phyloP scores from a whole-genome alignment of 1,284 basidiomycete species.

The Cryptococcus amylolentus region DNA sequence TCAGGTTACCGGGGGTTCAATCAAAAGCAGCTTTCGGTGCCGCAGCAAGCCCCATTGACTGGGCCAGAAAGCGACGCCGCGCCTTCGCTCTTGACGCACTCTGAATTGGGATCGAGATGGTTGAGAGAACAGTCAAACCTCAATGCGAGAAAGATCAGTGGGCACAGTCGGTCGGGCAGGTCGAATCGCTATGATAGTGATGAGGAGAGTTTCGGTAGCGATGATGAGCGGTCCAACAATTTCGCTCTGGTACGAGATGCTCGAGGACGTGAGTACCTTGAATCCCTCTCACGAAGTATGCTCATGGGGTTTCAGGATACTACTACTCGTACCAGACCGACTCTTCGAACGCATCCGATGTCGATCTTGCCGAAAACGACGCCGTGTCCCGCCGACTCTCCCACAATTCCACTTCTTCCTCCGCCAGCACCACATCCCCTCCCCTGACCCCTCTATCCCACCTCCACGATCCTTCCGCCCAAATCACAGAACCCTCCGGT shows the following conservation, averaged over 20 bases:
- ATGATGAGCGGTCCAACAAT: constrained; percentile 40
- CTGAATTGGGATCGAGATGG: constrained; percentile 71
- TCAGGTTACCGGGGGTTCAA: not conserved
- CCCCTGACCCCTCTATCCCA: constrained; percentile 12
- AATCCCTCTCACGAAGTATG: too few species aligned
- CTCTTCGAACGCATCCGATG: constrained; percentile 27
- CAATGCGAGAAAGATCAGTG: constrained; percentile 27
- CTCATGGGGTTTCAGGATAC: constrained; percentile 28
- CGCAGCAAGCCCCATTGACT: constrained; percentile 11
- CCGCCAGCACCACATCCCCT: constrained; percentile 26
- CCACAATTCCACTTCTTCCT: not conserved
- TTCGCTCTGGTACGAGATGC: constrained; percentile 43
- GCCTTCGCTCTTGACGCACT: constrained; percentile 35
- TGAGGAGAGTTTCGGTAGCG: constrained; percentile 37
- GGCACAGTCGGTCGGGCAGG: constrained; percentile 6
- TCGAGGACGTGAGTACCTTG: constrained; percentile 40
- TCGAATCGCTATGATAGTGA: constrained; percentile 29
- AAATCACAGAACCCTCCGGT: constrained; percentile 42
- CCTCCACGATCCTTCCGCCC: constrained; percentile 8
- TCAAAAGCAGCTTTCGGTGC: not conserved
- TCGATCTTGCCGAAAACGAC: constrained; percentile 10
- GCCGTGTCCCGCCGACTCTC: not conserved
- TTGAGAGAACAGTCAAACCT: constrained; percentile 70
- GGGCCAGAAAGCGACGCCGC: constrained; percentile 27
- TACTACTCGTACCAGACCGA: constrained; percentile 49